Evolutionary conservation across 2,329 filamentous ascomycete genomes (phyloP).

Genomic region (Trichoderma gracile): DNA sequence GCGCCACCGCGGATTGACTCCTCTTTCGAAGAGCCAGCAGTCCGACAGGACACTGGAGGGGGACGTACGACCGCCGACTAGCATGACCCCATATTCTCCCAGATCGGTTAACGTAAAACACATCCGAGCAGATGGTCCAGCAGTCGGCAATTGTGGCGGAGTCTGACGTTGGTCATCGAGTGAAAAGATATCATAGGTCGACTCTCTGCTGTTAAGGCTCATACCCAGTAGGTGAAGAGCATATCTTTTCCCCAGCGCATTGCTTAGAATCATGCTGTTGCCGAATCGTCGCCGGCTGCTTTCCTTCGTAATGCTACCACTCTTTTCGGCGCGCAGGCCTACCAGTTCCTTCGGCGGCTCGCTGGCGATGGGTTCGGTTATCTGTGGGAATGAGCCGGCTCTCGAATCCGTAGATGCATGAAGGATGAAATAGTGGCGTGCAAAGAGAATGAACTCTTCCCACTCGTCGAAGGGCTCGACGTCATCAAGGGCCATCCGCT

Average conservation of each 20-base stretch:
- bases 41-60: conserved; percentile 68
- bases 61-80: conserved; percentile 78
- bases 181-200: conserved; percentile 54
- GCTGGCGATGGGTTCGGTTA: too few relatives aligned
- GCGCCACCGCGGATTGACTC: conserved; percentile 57
- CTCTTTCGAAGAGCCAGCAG: conserved; percentile 70
- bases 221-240: conserved; percentile 49
- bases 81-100: conserved; percentile 57
- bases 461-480: conserved; percentile 91
- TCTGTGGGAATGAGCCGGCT: not conserved
- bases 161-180: conserved; percentile 26
- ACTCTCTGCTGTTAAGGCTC: conserved; percentile 47
- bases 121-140: conserved; percentile 52
- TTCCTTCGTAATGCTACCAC: conserved; percentile 24
- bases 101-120: conserved; percentile 76
- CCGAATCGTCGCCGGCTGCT: conserved; percentile 59
- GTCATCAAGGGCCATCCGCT: conserved; percentile 64
- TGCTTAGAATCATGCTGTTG: conserved; percentile 48
- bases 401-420: conserved; percentile 49
- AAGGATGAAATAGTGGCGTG: conserved; percentile 80
- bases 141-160: conserved; percentile 34
- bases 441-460: conserved; percentile 89
- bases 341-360: not conserved
- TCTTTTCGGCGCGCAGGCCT: conserved; percentile 25
- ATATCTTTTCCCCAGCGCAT: conserved; percentile 45